Evolutionary conservation across 148 eudicot species (phyloP).

Genomic region (Rhododendron vialii): DNA sequence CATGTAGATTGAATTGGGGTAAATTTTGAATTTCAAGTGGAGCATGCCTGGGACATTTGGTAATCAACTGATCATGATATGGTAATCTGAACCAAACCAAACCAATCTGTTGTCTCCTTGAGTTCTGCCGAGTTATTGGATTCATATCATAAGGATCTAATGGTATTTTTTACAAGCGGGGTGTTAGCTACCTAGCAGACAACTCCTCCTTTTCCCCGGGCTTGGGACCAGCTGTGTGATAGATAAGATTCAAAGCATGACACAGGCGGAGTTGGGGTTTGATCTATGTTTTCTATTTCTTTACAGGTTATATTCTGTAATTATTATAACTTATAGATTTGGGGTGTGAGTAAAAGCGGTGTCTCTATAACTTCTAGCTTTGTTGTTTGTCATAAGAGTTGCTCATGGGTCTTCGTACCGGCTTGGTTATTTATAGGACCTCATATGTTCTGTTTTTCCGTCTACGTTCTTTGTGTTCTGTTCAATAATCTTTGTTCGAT

Average conservation of each 20-base stretch:
- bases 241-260: background rate
- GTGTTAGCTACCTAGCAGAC: background rate
- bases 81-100: background rate
- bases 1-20: background rate
- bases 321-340: too few relatives aligned
- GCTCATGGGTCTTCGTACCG: background rate
- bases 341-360: background rate
- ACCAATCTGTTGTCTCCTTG: background rate
- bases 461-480: background rate
- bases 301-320: too few relatives aligned
- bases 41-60: background rate
- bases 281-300: background rate
- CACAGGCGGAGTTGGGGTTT: background rate
- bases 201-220: background rate
- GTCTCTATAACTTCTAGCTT: background rate
- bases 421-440: background rate
- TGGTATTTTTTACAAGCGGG: background rate
- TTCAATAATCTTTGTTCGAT: background rate
- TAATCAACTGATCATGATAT: background rate
- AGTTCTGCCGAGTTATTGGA: background rate
- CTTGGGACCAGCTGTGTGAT: background rate
- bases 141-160: background rate
- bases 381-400: background rate
- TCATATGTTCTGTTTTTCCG: background rate
- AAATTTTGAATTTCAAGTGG: background rate